Base-by-base conservation (phyloP, 306 rosid species). In the Glycine tomentella region DNA sequence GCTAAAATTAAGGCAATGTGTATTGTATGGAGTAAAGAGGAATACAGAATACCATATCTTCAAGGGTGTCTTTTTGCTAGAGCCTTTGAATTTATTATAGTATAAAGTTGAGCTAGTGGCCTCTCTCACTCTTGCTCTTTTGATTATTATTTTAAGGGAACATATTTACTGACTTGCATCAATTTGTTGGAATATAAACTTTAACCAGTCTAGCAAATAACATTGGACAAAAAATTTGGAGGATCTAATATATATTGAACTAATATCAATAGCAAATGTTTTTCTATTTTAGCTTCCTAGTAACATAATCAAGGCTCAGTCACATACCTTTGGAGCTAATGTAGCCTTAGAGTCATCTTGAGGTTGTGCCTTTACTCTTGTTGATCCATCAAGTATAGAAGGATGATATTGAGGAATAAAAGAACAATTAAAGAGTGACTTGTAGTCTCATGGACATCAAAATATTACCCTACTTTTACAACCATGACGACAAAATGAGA, bases 291-390 rank as follows among this genome's bases (percentile, higher is more conserved):
- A 17, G 31, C 42, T 20, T 73, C 38, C 31, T 38, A 59, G 81
- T 66, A 78, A 68, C 55, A 78, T 14, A 89, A 78, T 50, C 38
- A 36, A 81, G 69, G 79, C 74, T 72, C n/a, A n/a, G n/a, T n/a
- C n/a, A n/a, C 68, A 72, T 56, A 92, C 97, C 98, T 94, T 94
- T 36, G 97, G 95, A 61, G 98, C 97, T 84, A 84, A 83, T 63
- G 95, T 92, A 83, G 85, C 93, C 86, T 86, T 86, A 55, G 90
- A 88, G 70, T 95, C 87, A 79, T 92, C 97, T 81, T 95, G 97
- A n/a, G n/a, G n/a, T n/a, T n/a, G n/a, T n/a, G n/a, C n/a, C n/a
- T n/a, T n/a, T n/a, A n/a, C n/a, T n/a, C n/a, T n/a, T n/a, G n/a
- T n/a, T n/a, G n/a, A n/a, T n/a, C n/a, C n/a, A n/a, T n/a, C n/a